Conservation (phyloP, 2,329 filamentous ascomycete species). For the Ophiostoma fasciatum region DNA sequence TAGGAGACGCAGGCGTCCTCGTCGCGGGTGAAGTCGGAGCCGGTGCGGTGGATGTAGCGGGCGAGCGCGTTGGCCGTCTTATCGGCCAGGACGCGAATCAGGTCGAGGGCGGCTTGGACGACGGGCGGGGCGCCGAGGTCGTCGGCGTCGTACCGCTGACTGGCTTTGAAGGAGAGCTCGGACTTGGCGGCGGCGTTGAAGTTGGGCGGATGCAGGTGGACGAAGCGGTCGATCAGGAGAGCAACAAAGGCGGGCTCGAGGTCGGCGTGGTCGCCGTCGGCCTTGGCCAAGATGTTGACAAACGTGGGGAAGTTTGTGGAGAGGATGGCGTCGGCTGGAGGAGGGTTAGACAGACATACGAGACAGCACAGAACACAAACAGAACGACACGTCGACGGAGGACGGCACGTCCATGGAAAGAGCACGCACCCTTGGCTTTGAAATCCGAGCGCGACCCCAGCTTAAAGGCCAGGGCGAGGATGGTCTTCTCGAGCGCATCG, state of each 20-base stretch:
- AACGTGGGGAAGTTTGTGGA: constrained; percentile 67
- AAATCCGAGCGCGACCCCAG: constrained; percentile 66
- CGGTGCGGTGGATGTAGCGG: constrained; percentile 57
- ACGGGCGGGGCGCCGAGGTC: constrained; percentile 54
- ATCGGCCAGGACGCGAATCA: constrained; percentile 50
- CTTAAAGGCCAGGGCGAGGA: constrained; percentile 81
- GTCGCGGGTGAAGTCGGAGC: constrained; percentile 59
- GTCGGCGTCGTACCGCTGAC: constrained; percentile 50
- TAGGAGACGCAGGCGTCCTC: constrained; percentile 48
- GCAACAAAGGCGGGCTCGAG: constrained; percentile 57
- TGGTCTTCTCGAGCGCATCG: constrained; percentile 73
- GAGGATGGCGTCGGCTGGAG: constrained; percentile 72
- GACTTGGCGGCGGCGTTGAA: constrained; percentile 64
- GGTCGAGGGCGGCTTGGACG: constrained; percentile 54
- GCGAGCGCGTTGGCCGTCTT: constrained; percentile 41
- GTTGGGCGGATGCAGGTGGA: constrained; percentile 73
- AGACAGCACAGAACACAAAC: no score
- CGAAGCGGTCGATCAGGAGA: constrained; percentile 68
- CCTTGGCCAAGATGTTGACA: constrained; percentile 57
- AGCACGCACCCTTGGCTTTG: constrained; percentile 64
- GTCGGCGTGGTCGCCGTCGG: constrained; percentile 50
- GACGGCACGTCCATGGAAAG: no score
- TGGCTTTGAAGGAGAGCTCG: constrained; percentile 52
- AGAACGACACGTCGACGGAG: no score
- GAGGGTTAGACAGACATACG: no score